Conservation (phyloP, 1,284 basidiomycete species). For the Grifola frondosa region DNA sequence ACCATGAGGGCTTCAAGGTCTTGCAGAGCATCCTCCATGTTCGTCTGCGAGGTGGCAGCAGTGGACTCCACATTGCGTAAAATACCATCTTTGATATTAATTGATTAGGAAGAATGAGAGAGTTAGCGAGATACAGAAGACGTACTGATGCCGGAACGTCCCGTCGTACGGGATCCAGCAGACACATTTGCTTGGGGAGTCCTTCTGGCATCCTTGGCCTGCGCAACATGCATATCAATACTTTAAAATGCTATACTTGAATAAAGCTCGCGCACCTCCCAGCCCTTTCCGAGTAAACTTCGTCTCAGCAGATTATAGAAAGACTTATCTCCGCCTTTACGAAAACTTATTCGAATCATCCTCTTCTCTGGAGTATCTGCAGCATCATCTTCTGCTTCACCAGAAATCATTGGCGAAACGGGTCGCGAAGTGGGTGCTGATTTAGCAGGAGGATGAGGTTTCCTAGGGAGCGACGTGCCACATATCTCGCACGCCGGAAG, state of each 20-base stretch:
- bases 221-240: conserved; percentile 5
- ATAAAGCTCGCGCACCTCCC: conserved; percentile 58
- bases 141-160: conserved; percentile 54
- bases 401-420: conserved; percentile 46
- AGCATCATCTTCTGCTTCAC: conserved; percentile 29
- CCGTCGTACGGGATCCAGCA: conserved; percentile 17
- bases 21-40: conserved; percentile 79
- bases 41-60: conserved; percentile 61
- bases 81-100: conserved; percentile 64
- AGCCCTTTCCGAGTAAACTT: conserved; percentile 75
- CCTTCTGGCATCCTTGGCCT: conserved; percentile 11
- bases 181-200: conserved; percentile 1
- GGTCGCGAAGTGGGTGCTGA: conserved; percentile 64
- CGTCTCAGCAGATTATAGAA: conserved; percentile 83
- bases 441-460: conserved; percentile 38
- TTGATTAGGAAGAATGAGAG: not conserved
- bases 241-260: not conserved
- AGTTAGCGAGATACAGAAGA: conserved; percentile 10
- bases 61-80: conserved; percentile 69
- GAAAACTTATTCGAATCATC: conserved; percentile 80
- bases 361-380: conserved; percentile 26
- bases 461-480: conserved; percentile 56
- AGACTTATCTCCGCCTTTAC: conserved; percentile 85
- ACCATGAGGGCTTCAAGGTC: conserved; percentile 92
- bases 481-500: conserved; percentile 88